phyloP scores from a whole-genome alignment of 441 rosid species.

The Eruca vesicaria region DNA sequence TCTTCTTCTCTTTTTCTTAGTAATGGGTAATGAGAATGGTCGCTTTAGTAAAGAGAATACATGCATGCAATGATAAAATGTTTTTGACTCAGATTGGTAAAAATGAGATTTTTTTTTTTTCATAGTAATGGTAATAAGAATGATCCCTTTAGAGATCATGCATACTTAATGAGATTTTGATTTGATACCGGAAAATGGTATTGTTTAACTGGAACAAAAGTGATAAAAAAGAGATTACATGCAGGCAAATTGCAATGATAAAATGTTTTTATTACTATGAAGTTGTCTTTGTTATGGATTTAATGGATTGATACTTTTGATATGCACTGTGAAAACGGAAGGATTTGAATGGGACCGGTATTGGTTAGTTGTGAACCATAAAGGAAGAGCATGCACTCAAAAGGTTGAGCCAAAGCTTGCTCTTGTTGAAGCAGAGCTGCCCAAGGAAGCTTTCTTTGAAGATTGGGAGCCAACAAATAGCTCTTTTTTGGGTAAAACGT shows the following conservation, averaged over 20 bases:
- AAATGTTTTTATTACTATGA: background rate
- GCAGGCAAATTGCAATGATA: constrained; percentile 1
- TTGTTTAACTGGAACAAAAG: too few relatives aligned
- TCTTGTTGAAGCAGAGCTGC: constrained; percentile 59
- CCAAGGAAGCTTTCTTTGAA: constrained; percentile 61
- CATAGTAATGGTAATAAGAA: too few relatives aligned
- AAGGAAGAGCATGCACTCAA: constrained; percentile 81
- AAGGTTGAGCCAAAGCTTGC: constrained; percentile 89
- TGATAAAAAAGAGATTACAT: background rate
- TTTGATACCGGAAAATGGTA: too few relatives aligned
- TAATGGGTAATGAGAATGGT: background rate
- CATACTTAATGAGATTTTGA: too few relatives aligned
- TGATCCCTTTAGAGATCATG: too few relatives aligned
- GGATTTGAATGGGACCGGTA: constrained; percentile 95
- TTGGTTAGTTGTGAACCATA: constrained; percentile 71
- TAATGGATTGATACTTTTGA: background rate
- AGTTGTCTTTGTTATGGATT: constrained; percentile 4
- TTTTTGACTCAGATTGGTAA: too few relatives aligned
- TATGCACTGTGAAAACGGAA: constrained; percentile 18
- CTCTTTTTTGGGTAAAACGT: constrained; percentile 58
- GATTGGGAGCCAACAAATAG: constrained; percentile 64
- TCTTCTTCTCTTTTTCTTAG: background rate
- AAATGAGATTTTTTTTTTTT: too few relatives aligned
- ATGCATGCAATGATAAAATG: background rate
- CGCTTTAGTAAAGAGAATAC: background rate